phyloP scores from a whole-genome alignment of 495 filamentous ascomycete species.

The Physcia stellaris region DNA sequence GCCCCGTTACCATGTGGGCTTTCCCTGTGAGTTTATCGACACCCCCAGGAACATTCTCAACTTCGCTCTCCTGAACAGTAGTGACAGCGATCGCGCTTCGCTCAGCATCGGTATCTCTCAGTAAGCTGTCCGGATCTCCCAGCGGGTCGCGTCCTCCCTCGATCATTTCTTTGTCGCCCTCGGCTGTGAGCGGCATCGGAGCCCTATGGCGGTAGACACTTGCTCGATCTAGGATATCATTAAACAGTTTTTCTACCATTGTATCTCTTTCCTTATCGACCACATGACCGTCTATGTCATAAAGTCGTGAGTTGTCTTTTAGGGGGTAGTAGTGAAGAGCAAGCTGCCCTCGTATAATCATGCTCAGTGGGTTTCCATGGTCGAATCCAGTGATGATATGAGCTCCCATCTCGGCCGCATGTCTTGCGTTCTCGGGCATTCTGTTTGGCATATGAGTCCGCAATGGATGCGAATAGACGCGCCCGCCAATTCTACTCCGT shows the following conservation, averaged over 20 bases:
- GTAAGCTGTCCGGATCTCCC: constrained; percentile 41
- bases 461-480: constrained; percentile 85
- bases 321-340: constrained; percentile 75
- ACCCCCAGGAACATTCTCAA: constrained; percentile 42
- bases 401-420: constrained; percentile 88
- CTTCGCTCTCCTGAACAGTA: constrained; percentile 14
- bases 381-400: constrained; percentile 97
- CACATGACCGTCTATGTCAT: constrained; percentile 71
- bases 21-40: constrained; percentile 48
- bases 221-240: constrained; percentile 82
- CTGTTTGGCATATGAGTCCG: constrained; percentile 38
- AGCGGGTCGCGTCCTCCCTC: constrained; percentile 69
- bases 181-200: constrained; percentile 51
- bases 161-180: constrained; percentile 76
- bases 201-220: constrained; percentile 75
- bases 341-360: constrained; percentile 80
- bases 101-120: constrained; percentile 29
- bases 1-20: constrained; percentile 41
- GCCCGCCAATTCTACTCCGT: constrained; percentile 74
- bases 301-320: constrained; percentile 74
- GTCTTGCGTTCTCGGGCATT: constrained; percentile 37
- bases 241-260: constrained; percentile 79
- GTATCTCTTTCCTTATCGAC: constrained; percentile 71
- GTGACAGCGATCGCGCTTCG: constrained; percentile 20
- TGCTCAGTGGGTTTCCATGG: constrained; percentile 82